Base-by-base conservation (phyloP, 2,329 filamentous ascomycete species). In the Alternaria brassicae region DNA sequence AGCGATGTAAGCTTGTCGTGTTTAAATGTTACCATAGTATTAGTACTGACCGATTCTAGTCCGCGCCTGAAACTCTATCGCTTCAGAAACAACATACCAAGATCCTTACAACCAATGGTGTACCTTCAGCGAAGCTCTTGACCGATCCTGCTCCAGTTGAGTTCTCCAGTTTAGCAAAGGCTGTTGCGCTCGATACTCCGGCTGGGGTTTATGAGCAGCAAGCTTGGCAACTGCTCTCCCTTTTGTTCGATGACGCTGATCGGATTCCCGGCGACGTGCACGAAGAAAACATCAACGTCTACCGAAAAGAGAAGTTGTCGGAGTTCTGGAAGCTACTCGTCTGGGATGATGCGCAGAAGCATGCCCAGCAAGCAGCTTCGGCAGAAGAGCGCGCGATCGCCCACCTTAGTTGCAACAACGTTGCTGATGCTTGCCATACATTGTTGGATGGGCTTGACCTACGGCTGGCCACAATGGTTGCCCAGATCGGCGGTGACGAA, bases 381-480 rank as follows among this genome's bases (percentile, higher is more conserved):
- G 80, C 84, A 2, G 93, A 97, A 72, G 92, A 97, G 73, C 93
- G 92, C 75, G 94, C 94, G 0, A 83, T 99, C 57, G 86, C 90
- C 19, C 87, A 90, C 63, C 83, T 99, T 7, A 91, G 92, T 17
- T 90, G 89, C 8, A 89, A 96, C 73, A 89, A 91, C 44, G 81
- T 97, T 48, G 83, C 88, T 6, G 91, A 96, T 59, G 95, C 95
- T 10, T 97, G 93, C 79, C 89, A 90, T 65, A 82, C 89, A 58
- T 84, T 99, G 6, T 78, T 94, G 6, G 87, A 90, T 25, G 89
- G 88, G 65, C 89, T 89, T 64, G 88, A 98, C 71, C 90, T 91
- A 63, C 91, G 91, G 51, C 85, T 98, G n/a, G 92, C 91, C 5
- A 93, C 91, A 1, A 82, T 98, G 39, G 83, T 97, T 28, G 84